Base-by-base conservation (phyloP, 2,329 filamentous ascomycete genomes). In the Stagonosporopsis tanaceti region DNA sequence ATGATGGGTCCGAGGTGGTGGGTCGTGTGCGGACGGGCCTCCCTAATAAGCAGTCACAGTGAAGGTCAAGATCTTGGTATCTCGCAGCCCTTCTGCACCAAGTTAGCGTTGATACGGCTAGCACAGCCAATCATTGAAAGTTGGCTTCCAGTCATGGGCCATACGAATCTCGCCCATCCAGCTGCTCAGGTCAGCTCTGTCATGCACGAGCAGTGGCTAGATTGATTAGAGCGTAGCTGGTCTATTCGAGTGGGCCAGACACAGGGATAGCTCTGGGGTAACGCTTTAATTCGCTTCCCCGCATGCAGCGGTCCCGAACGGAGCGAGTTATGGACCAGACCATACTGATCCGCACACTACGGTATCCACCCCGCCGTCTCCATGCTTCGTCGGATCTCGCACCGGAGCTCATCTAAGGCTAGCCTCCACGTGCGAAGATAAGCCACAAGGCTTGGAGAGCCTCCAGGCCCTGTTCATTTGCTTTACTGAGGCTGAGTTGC, bases 11-110 rank as follows among this genome's bases (percentile, higher is more conserved):
- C 39, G 39, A 32, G 17, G 28, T 27, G 32, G 48, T 46, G 50
- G 38, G 27, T 50, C 40, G 20, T 45, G 46, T 40, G 40, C 14
- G 40, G 34, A 35, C n/a, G 11, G 17, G 46, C 34, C 34, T 27
- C 40, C 34, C 41, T 46, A 46, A 38, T 50, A 56, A 56, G 38
- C 24, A 46, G 28, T 35, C 35, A 27, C 20, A 20, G 53, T 56
- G 53, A 50, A 50, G 53, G 41, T 56, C 40, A 46, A 50, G 47
- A 34, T 39, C 53, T 46, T 46, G 53, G 47, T 48, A 48, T 48
- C 52, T 38, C 32, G 25, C 39, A 48, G 24, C 12, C 11, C 27
- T 35, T 12, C 51, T 47, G 20, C n/a, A 34, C 35, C 32, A 11
- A 35, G 45, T 44, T 54, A 54, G 52, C 17, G 14, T 35, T 54